Evolutionary conservation across 805 yeast genomes (phyloP).

Genomic region (Kluyveromyces starmeri): DNA sequence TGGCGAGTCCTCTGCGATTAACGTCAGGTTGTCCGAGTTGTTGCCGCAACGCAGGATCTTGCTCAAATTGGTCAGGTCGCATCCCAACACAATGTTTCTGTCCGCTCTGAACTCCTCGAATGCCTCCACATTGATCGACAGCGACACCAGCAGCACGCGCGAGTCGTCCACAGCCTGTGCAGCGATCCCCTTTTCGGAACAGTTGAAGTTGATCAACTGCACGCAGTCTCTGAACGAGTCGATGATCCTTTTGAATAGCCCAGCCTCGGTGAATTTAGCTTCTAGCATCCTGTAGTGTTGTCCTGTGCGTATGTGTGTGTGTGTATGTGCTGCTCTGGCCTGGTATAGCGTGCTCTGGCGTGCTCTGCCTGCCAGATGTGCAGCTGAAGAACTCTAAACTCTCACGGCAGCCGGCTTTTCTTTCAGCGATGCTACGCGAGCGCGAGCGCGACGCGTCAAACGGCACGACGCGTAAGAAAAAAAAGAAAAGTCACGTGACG

Average conservation of each 20-base stretch:
- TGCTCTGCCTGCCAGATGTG: too few species aligned
- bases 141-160: slow-evolving; percentile 83
- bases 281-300: slow-evolving; percentile 93
- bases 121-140: slow-evolving; percentile 80
- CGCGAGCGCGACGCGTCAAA: too few species aligned
- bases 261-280: slow-evolving; percentile 92
- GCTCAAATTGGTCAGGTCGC: slow-evolving; percentile 78
- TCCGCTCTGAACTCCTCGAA: slow-evolving; percentile 93
- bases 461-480: too few species aligned
- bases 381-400: too few species aligned
- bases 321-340: too few species aligned
- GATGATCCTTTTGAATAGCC: slow-evolving; percentile 80
- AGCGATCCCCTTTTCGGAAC: slow-evolving; percentile 89
- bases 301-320: too few species aligned
- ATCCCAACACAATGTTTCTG: slow-evolving; percentile 82
- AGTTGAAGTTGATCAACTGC: slow-evolving; percentile 90
- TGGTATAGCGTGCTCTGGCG: too few species aligned
- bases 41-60: slow-evolving; percentile 89
- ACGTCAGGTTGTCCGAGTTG: slow-evolving; percentile 77
- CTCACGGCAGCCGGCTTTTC: too few species aligned
- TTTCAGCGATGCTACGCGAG: too few species aligned
- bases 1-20: slow-evolving; percentile 84
- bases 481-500: too few species aligned
- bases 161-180: slow-evolving; percentile 98
- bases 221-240: slow-evolving; percentile 94